Base-by-base conservation (phyloP, 331 rosid species). In the Erythrophleum ivorense region DNA sequence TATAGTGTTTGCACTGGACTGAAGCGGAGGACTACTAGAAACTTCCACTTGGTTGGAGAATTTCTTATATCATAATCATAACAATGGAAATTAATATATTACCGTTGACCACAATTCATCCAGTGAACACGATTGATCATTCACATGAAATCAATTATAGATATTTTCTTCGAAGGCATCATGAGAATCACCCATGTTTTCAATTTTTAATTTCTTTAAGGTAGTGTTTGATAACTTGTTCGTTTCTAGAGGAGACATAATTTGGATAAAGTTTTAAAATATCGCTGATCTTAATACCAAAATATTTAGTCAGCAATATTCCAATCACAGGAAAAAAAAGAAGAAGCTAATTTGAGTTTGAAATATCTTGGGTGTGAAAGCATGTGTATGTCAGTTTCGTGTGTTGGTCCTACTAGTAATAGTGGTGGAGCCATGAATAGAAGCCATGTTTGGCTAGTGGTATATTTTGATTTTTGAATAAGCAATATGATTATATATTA, bases 361-460 rank as follows among this genome's bases (percentile, higher is more conserved):
- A 67, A 41, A 19, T 43, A 41, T 10, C 9, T 19, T 21, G n/a
- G 34, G n/a, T 45, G 36, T 19, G 74, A 69, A 69, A 0, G 74
- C 34, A 43, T 7, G 19, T 41, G n/a, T n/a, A 57, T 8, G 19
- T 63, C 13, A 75, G 59, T 33, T 45, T 70, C 58, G 54, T 70
- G 72, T 33, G 50, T 46, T 48, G 58, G 41, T 24, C 12, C 75
- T n/a, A 53, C 36, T 63, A n/a, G 48, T 81, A 38, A 77, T 86
- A 86, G 84, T 84, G 89, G 87, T 45, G 75, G 73, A 78, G 62
- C 71, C 83, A 45, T 31, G 55, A 75, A 58, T 10, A 80, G 18
- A 48, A 58, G 71, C 73, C 85, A 73, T 73, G 71, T 34, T 9
- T 73, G 45, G 63, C 21, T 14, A 4, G 43, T 62, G 79, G 70